Base-by-base conservation (phyloP, 768 basidiomycete species). In the Boletus subcaerulescens region DNA sequence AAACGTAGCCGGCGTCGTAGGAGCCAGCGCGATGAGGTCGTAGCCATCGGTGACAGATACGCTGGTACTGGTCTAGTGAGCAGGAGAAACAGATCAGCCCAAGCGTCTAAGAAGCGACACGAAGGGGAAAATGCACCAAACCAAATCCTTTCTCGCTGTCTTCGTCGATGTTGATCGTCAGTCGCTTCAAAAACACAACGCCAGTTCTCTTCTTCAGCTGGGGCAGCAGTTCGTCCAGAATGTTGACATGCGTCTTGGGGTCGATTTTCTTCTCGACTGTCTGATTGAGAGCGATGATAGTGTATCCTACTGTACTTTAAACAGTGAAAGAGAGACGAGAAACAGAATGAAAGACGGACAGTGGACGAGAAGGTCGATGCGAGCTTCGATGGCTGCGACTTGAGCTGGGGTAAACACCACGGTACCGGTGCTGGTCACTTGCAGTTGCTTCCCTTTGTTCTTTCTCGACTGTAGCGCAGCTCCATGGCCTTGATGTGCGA, bases 131-230 rank as follows among this genome's bases (percentile, higher is more conserved):
- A 72, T 78, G 59, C 53, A 93, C 90, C 67, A 93, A 67, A 31
- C 91, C 89, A 62, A 89, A 88, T 1, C 91, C 89, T 67, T 91
- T 92, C 67, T 93, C 89, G 63, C 91, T 92, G 40, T 86, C 88
- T 62, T 91, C 84, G 57, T 92, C 87, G 10, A 93, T 77, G 12
- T 89, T 75, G 47, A 94, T 85, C n/a, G 85, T 91, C 52, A 95
- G 66, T 46, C 91, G 76, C 67, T 89, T 91, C 48, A 95, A 73
- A 55, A 81, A 83, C 3, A 89, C 70, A 32, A 89, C 71, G 1
- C 86, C 85, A 1, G 75, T 66, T 41, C 89, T 77, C 15, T 77
- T 73, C 54, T 80, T 81, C 24, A 91, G 71, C 53, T 80, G 81
- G n/a, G 74, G 67, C n/a, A 91, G 68, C 11, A 93, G 68, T 5